Conservation (phyloP, 805 yeast genomes). For the Jamesozyma gamospora region DNA sequence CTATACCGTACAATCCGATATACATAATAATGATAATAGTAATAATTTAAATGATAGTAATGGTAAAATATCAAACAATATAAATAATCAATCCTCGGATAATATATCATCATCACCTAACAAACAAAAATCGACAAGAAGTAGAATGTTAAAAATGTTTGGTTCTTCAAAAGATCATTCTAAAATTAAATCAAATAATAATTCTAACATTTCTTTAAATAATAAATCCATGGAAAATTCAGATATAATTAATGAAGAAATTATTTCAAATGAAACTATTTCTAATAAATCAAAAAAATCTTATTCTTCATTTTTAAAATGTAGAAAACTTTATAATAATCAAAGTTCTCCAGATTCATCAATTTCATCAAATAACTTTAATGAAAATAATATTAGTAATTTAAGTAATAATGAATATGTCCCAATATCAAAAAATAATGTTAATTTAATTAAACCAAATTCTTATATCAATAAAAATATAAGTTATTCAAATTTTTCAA, state of each 20-base stretch:
- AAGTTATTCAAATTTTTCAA: slow-evolving; percentile 1
- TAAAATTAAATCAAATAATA: not conserved
- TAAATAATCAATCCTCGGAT: not conserved
- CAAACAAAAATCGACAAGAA: slow-evolving; percentile 22
- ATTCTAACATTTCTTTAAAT: not conserved
- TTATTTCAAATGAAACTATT: not conserved
- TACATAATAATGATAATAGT: not conserved
- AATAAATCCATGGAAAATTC: slow-evolving; percentile 7
- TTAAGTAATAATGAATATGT: slow-evolving; percentile 15
- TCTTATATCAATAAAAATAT: not conserved
- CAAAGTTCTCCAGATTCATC: not conserved
- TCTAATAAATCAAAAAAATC: slow-evolving; percentile 15
- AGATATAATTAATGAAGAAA: slow-evolving; percentile 1
- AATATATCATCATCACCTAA: slow-evolving; percentile 2
- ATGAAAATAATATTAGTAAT: not conserved
- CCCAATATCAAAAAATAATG: slow-evolving; percentile 14
- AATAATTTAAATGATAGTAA: not conserved
- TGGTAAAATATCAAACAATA: not conserved
- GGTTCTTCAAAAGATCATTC: slow-evolving; percentile 13
- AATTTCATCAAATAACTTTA: not conserved
- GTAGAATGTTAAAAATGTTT: slow-evolving; percentile 26
- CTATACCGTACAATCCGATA: slow-evolving; percentile 25
- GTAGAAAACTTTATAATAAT: slow-evolving; percentile 7
- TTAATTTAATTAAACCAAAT: not conserved
- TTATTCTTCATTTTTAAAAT: slow-evolving; percentile 17